Evolutionary conservation across 345 rosid species (phyloP), one percentile per base, ranked within the genome.

Genomic region (Linum tenue): DNA sequence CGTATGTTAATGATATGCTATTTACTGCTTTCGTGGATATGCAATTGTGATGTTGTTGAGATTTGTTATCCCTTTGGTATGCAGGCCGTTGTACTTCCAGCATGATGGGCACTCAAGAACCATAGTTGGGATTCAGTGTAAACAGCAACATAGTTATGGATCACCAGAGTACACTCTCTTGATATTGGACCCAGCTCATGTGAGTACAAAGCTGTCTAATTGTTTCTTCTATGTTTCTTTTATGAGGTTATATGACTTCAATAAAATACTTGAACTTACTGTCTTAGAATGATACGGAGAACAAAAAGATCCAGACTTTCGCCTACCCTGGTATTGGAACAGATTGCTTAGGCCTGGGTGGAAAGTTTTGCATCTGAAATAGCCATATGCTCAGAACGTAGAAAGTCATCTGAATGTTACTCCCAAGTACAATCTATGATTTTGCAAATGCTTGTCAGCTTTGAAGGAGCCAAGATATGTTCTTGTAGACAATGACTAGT

Each of bases 51-150:
- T 11, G 65, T 39, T 65, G 62, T 74, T 35, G 14, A 63, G 41
- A 72, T 43, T 61, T 38, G 65, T 61, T 63, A 58, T 15, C 48
- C 35, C 43, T 39, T 72, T 74, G 62, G 42, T 64, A 60, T 59
- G 67, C 74, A 90, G 95, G 78, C 95, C 97, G 5, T 82, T 90
- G 68, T 90, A 90, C 72, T 85, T 85, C 73, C 97, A 90, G 72
- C 95, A 90, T 58, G 88, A 87, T 62, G 97, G 94, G 37, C 97
- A 87, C 73, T 90, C 94, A 11, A 80, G 91, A 75, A 85, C 91
- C 31, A 80, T 90, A 41, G 72, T 87, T 63, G 97, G 97, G 63
- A 84, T 90, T 72, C 86, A 90, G 70, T 73, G 66, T n/a, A 77
- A 62, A 62, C 84, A 71, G 62, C 83, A 77, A 43, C 57, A 62